A percentile compares a stretch with the other conserved stretches of the same genome.
These are phyloP conservation scores for Fennellomyces sp. DNA, from an alignment of 371 early-diverging fungal genomes.

Conservation along the genomic window DNA sequence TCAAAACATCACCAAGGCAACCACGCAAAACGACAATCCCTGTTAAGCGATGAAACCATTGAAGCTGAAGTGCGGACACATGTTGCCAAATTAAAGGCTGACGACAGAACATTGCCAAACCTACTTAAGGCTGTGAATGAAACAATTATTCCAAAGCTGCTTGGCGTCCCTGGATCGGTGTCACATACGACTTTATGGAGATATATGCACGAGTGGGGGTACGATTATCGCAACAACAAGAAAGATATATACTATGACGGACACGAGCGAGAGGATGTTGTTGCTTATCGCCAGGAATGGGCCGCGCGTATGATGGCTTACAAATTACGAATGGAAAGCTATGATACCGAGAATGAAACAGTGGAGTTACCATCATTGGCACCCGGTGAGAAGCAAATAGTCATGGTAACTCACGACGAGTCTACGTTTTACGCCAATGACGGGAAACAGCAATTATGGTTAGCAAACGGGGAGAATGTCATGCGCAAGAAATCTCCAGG, in stretches of 20 bases:
- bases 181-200: neutral
- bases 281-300: constrained; percentile 7
- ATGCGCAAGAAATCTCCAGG: constrained; percentile 11
- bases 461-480: neutral
- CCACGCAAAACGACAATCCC: neutral
- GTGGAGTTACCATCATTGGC: neutral
- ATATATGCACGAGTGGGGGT: neutral
- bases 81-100: neutral
- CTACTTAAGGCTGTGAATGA: neutral
- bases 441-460: constrained; percentile 3
- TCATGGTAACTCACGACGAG: constrained; percentile 16
- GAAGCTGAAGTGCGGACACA: neutral
- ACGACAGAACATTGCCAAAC: neutral
- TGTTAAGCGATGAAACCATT: neutral
- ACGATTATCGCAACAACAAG: neutral
- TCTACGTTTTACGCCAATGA: constrained; percentile 17
- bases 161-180: neutral
- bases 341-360: constrained; percentile 3
- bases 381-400: neutral
- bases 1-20: neutral
- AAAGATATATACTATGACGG: constrained; percentile 14
- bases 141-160: too few species aligned
- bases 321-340: neutral
- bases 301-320: constrained; percentile 1
- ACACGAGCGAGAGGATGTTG: constrained; percentile 12